A percentile compares a stretch with the other conserved stretches of the same genome.
phyloP scores from a whole-genome alignment of 257 asterid species.

The Voacanga thouarsii region DNA sequence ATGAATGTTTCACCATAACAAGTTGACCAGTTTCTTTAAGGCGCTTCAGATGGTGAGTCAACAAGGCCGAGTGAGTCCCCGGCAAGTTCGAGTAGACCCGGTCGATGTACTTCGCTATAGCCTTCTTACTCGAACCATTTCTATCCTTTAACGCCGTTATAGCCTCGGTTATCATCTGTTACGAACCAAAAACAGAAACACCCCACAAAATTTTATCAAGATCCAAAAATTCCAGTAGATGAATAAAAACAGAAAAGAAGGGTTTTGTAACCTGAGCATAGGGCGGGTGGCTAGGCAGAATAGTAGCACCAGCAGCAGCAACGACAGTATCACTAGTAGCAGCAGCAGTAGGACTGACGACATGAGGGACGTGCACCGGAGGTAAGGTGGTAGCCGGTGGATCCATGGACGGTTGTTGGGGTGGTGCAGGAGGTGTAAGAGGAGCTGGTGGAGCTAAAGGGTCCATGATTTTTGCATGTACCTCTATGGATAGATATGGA shows the following conservation, averaged over 20 bases:
- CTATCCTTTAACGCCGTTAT: slow-evolving; percentile 56
- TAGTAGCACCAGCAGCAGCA: background rate
- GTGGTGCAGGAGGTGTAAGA: slow-evolving; percentile 6
- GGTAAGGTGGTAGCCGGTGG: background rate
- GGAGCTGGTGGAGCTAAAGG: slow-evolving; percentile 1
- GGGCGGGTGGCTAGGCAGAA: slow-evolving; percentile 41
- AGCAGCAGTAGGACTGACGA: slow-evolving; percentile 22
- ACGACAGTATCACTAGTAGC: background rate
- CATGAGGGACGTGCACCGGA: slow-evolving; percentile 8
- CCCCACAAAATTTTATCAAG: background rate
- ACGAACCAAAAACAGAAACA: background rate
- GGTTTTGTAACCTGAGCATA: slow-evolving; percentile 48
- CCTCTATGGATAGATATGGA: background rate
- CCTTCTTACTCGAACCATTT: slow-evolving; percentile 68
- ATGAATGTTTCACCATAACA: slow-evolving; percentile 63
- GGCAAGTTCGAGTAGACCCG: slow-evolving; percentile 41
- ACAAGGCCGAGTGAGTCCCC: slow-evolving; percentile 43
- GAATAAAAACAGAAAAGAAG: background rate
- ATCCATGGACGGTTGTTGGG: slow-evolving; percentile 2
- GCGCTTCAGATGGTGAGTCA: slow-evolving; percentile 54
- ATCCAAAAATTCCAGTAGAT: background rate
- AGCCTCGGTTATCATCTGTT: slow-evolving; percentile 72
- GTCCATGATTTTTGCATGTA: slow-evolving; percentile 7
- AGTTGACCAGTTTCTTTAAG: slow-evolving; percentile 51
- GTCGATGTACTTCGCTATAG: slow-evolving; percentile 63